Percentiles rank a stretch among this genome's conserved stretches.
Evolutionary conservation across 1,139 yeast species (phyloP).

Genomic region (Saccharomyces hybrid): DNA sequence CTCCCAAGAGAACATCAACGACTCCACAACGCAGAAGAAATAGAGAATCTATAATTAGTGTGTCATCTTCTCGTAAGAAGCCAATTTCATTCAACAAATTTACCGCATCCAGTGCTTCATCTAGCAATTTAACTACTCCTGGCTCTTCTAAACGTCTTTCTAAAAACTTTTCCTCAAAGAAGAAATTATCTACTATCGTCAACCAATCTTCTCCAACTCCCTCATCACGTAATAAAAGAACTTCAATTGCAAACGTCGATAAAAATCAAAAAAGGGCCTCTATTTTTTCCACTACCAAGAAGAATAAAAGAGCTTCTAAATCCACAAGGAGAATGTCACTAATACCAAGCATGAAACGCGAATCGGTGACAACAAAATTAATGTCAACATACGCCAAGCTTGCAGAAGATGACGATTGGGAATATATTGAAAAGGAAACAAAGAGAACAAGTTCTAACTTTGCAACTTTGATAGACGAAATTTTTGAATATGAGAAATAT

Average conservation of each 20-base stretch:
- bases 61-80: conserved; percentile 46
- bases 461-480: conserved; percentile 68
- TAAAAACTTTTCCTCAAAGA: conserved; percentile 10
- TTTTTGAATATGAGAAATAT: conserved; percentile 57
- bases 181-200: conserved; percentile 21
- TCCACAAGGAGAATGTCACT: conserved; percentile 32
- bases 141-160: conserved; percentile 13
- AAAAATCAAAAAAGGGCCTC: conserved; percentile 33
- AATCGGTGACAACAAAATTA: conserved; percentile 55
- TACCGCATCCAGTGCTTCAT: conserved; percentile 15
- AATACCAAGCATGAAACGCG: conserved; percentile 45
- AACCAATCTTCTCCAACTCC: conserved; percentile 29
- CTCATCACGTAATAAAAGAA: conserved; percentile 22
- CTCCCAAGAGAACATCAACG: conserved; percentile 5
- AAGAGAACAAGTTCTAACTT: conserved; percentile 71
- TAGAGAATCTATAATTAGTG: conserved; percentile 47
- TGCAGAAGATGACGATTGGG: conserved; percentile 60
- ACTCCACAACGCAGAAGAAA: conserved; percentile 38
- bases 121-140: conserved; percentile 18
- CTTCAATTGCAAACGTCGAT: conserved; percentile 16
- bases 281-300: conserved; percentile 18
- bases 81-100: conserved; percentile 48
- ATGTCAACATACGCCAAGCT: conserved; percentile 61
- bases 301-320: conserved; percentile 26
- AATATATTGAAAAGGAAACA: conserved; percentile 62